These are phyloP conservation scores for Alopecurus myosuroides DNA, from an alignment of 176 grass and related monocot species.

Conservation along the genomic window DNA sequence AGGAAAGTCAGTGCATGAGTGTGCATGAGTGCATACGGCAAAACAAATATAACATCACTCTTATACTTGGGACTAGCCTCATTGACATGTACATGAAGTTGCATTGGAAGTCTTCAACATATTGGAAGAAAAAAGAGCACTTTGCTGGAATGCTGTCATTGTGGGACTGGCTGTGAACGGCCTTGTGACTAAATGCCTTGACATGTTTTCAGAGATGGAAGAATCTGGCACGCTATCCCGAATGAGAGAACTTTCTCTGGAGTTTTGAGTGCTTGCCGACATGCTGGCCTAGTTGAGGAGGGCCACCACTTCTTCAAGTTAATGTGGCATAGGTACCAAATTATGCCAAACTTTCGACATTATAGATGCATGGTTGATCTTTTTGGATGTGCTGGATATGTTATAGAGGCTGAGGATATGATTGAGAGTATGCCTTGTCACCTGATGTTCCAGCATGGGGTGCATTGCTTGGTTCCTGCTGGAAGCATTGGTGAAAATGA, in stretches of 20 bases:
- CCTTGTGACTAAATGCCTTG: slow-evolving; percentile 52
- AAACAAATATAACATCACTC: slow-evolving; percentile 35
- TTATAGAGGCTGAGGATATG: slow-evolving; percentile 74
- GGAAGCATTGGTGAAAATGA: slow-evolving; percentile 70
- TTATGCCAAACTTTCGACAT: slow-evolving; percentile 64
- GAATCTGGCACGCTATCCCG: slow-evolving; percentile 33
- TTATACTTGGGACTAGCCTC: slow-evolving; percentile 62
- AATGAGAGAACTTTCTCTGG: slow-evolving; percentile 80
- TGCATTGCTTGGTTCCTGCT: slow-evolving; percentile 75
- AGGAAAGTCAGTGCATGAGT: slow-evolving; percentile 68
- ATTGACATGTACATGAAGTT: slow-evolving; percentile 93
- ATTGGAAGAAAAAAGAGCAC: slow-evolving; percentile 41
- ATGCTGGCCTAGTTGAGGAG: slow-evolving; percentile 70
- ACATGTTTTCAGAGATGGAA: slow-evolving; percentile 65
- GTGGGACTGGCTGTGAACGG: slow-evolving; percentile 76
- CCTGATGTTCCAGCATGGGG: slow-evolving; percentile 78
- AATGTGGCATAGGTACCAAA: slow-evolving; percentile 64
- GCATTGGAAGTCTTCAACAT: slow-evolving; percentile 63
- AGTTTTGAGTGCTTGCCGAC: slow-evolving; percentile 70
- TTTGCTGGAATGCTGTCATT: slow-evolving; percentile 77
- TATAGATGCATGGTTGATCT: slow-evolving; percentile 97
- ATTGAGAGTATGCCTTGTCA: slow-evolving; percentile 67
- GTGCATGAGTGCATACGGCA: slow-evolving; percentile 60
- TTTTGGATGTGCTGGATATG: slow-evolving; percentile 69
- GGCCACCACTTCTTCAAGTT: slow-evolving; percentile 57